phyloP scores from a whole-genome alignment of 2,329 filamentous ascomycete species.

The Metarhizium album region DNA sequence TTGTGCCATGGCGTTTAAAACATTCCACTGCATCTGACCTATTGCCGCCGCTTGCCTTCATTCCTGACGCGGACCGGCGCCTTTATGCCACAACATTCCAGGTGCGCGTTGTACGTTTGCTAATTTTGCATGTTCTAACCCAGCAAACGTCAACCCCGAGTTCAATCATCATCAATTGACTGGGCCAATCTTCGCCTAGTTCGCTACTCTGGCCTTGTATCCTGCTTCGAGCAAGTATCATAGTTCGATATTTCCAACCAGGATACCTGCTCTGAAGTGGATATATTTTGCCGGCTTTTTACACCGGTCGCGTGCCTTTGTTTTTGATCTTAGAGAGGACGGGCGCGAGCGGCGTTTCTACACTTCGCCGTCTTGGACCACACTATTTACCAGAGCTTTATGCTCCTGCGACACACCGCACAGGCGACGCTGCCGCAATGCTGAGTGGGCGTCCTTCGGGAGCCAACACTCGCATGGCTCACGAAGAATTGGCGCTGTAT shows the following conservation, averaged over 20 bases:
- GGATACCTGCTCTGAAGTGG: not conserved
- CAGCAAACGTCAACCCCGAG: conserved; percentile 1
- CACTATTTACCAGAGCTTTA: conserved; percentile 14
- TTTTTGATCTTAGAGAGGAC: not conserved
- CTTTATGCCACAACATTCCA: conserved; percentile 12
- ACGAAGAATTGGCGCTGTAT: conserved; percentile 45
- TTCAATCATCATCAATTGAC: not conserved
- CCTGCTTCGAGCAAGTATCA: no score
- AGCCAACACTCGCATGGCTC: conserved; percentile 51
- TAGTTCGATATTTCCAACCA: no score
- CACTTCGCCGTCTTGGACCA: not conserved
- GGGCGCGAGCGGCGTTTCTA: not conserved
- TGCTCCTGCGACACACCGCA: conserved; percentile 17
- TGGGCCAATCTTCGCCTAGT: no score
- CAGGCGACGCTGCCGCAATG: conserved; percentile 22
- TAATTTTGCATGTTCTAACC: conserved; percentile 4
- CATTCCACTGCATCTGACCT: conserved; percentile 9
- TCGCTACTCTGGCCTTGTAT: no score
- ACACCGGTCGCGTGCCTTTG: not conserved
- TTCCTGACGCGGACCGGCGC: conserved; percentile 13
- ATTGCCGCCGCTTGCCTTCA: conserved; percentile 9
- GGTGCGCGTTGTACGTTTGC: conserved; percentile 5
- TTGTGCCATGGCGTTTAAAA: conserved; percentile 1
- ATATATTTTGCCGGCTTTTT: not conserved
- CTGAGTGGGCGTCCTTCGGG: conserved; percentile 34